Evolutionary conservation across 148 eudicot species (phyloP), one percentile per base, ranked within the genome.

Genomic region (Fagopyrum tataricum): DNA sequence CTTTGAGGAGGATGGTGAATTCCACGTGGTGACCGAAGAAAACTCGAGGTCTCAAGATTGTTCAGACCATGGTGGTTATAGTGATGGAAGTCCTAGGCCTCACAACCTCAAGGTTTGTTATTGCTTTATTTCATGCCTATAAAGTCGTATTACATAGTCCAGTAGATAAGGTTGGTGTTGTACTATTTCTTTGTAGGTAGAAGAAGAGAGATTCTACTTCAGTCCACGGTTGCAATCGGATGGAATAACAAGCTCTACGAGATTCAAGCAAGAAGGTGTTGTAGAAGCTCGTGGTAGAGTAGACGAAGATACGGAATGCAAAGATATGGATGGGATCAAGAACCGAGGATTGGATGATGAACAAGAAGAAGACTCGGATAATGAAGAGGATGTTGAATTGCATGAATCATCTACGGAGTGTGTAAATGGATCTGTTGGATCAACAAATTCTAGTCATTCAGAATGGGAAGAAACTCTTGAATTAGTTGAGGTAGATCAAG

Each of bases 1-100:
- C 77, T 88, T 90, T 17, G 81, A 80, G 47, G 92, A 88, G 70
- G 90, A 90, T 64, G 96, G 96, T n/a, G 87, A 62, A 14, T 82
- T 90, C 37, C 85, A 82, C 73, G 87, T 90, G 44, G 73, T 81
- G 8, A 74, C 77, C 77, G 91, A 87, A 46, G 84, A 81, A 58
- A 82, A 79, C 17, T 66, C 76, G n/a, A 64, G 42, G 14, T 64
- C 69, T 26, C 69, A 64, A 64, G 43, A 53, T 53, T 53, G 59
- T 8, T n/a, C 23, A 8, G 59, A 53, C 6, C 59, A 53, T 56
- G 31, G 37, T 31, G n/a, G 9, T n/a, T 18, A 20, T 55, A 55
- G 26, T 20, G 61, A 55, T 18, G 61, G 10, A 31, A 64, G 69
- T 12, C 69, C 69, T 31, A 31, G 17, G 69, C 69, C 69, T 15